Evolutionary conservation across 352 stramenopile genomes (phyloP).

Genomic region (Globisporangium spinosum): DNA sequence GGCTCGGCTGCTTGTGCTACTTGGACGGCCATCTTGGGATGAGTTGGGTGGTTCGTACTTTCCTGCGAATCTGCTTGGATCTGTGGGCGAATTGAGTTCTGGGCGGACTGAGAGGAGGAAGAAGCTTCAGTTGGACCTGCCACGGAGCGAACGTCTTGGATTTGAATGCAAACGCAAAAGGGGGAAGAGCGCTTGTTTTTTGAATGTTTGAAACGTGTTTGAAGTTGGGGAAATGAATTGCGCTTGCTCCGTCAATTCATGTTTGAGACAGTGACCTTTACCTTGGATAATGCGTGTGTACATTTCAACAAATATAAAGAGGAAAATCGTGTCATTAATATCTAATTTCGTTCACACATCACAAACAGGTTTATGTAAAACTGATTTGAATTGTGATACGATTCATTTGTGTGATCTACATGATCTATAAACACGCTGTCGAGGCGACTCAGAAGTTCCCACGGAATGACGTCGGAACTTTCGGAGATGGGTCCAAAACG

Average conservation of each 20-base stretch:
- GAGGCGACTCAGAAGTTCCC: not conserved
- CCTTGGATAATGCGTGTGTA: too few relatives aligned
- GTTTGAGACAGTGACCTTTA: too few relatives aligned
- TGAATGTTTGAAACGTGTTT: slow-evolving; percentile 17
- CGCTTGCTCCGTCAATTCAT: too few relatives aligned
- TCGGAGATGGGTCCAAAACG: slow-evolving; percentile 1
- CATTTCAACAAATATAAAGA: not conserved
- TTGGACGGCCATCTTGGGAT: slow-evolving; percentile 47
- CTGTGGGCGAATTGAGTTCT: not conserved
- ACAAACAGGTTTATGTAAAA: not conserved
- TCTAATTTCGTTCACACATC: too few relatives aligned
- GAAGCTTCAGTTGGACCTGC: not conserved
- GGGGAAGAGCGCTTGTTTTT: slow-evolving; percentile 16
- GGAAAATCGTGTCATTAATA: not conserved
- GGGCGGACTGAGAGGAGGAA: not conserved
- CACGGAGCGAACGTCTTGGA: not conserved
- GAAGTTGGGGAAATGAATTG: slow-evolving; percentile 6
- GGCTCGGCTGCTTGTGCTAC: slow-evolving; percentile 55
- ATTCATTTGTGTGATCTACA: not conserved
- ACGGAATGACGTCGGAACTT: slow-evolving; percentile 10
- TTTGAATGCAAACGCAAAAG: slow-evolving; percentile 1
- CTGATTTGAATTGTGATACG: not conserved
- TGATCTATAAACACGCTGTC: not conserved
- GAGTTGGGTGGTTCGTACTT: slow-evolving; percentile 9
- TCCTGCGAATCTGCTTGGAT: slow-evolving; percentile 9